These are phyloP conservation scores for Termitomyces sp. DNA, from an alignment of 768 basidiomycete genomes.

Conservation along the genomic window DNA sequence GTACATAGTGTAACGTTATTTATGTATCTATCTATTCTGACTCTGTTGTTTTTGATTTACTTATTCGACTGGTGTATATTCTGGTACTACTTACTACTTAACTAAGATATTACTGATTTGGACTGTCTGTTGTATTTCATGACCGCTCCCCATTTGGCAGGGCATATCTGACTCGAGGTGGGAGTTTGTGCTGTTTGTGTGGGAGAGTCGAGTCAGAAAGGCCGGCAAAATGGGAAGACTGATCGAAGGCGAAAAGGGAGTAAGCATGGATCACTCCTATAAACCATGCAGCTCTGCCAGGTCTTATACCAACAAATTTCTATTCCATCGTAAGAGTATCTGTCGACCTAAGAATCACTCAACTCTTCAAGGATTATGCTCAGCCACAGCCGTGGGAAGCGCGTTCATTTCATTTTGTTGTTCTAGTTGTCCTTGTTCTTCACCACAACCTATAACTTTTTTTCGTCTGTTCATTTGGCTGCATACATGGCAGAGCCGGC, in stretches of 20 bases:
- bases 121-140: neutral
- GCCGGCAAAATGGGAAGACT: conserved; percentile 8
- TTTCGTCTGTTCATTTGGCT: conserved; percentile 1
- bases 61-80: neutral
- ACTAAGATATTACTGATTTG: neutral
- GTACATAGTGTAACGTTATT: neutral
- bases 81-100: neutral
- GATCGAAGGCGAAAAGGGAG: conserved; percentile 10
- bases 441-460: conserved; percentile 4
- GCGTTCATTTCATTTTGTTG: neutral
- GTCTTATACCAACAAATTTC: neutral
- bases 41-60: neutral
- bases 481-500: conserved; percentile 10
- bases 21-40: neutral
- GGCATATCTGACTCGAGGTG: neutral
- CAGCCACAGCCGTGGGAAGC: conserved; percentile 3
- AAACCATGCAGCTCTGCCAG: neutral
- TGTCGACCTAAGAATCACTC: neutral
- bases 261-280: conserved; percentile 1
- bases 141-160: neutral
- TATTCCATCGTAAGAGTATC: neutral
- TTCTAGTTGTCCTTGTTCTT: neutral
- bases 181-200: conserved; percentile 6
- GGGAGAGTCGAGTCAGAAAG: conserved; percentile 11
- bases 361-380: neutral